These are phyloP conservation scores for Microdochium nivale DNA, from an alignment of 2,329 filamentous ascomycete species.

Conservation along the genomic window DNA sequence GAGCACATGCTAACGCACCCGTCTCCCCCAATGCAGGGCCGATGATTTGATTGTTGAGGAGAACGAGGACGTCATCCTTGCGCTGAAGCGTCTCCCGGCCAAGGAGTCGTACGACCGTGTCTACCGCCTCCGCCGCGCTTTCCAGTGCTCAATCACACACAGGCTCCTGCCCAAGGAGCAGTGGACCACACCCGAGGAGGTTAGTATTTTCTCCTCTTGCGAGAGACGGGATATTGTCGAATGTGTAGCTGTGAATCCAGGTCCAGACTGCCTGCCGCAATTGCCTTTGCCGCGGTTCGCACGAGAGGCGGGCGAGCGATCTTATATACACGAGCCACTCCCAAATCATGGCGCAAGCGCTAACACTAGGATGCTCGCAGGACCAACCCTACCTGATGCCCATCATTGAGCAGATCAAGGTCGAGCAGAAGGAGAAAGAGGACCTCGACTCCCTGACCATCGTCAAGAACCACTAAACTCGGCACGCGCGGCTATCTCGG, in stretches of 20 bases:
- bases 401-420: constrained; percentile 41
- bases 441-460: constrained; percentile 24
- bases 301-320: too few relatives aligned
- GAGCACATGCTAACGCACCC: neutral
- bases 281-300: too few relatives aligned
- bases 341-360: constrained; percentile 1
- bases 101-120: constrained; percentile 95
- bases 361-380: constrained; percentile 17
- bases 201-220: constrained; percentile 20
- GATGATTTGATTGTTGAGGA: constrained; percentile 96
- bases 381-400: constrained; percentile 46
- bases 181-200: constrained; percentile 50
- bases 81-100: constrained; percentile 80
- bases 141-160: constrained; percentile 63
- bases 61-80: constrained; percentile 74
- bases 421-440: constrained; percentile 41
- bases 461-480: constrained; percentile 18
- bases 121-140: constrained; percentile 91
- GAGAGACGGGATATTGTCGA: too few relatives aligned
- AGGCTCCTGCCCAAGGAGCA: constrained; percentile 54
- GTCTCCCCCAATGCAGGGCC: constrained; percentile 55
- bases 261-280: too few relatives aligned
- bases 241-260: too few relatives aligned
- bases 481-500: neutral
- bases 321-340: neutral